phyloP scores from a whole-genome alignment of 2,329 filamentous ascomycete genomes.

The Achaetomium macrosporum region DNA sequence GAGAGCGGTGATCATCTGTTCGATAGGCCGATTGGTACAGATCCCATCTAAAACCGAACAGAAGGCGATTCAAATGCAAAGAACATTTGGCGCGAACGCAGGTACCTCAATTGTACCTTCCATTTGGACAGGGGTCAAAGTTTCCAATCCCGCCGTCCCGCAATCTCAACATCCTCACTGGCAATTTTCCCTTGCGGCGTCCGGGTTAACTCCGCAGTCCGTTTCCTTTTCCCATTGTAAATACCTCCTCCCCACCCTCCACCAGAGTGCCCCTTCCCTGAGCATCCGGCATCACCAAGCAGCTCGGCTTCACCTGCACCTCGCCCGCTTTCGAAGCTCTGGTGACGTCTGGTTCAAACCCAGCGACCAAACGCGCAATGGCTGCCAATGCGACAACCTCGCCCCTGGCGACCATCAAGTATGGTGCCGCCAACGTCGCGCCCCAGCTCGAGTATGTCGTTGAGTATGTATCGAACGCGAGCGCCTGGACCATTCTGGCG shows the following conservation, averaged over 20 bases:
- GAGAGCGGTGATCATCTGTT: too few species aligned
- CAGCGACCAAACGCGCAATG: constrained; percentile 32
- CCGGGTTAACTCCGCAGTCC: constrained; percentile 7
- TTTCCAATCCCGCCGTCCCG: constrained; percentile 2
- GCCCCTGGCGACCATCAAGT: constrained; percentile 57
- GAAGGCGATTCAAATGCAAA: neutral
- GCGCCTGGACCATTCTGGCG: constrained; percentile 57
- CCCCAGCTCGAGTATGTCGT: constrained; percentile 52
- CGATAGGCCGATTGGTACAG: neutral
- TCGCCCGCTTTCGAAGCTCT: neutral
- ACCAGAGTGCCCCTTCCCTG: neutral
- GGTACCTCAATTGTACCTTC: neutral
- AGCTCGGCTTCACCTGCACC: neutral
- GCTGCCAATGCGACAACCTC: constrained; percentile 61
- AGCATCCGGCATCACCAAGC: neutral
- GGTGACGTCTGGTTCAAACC: neutral
- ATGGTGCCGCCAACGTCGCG: constrained; percentile 44
- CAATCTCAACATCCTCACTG: constrained; percentile 6
- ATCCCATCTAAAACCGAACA: neutral
- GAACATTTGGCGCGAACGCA: constrained; percentile 6
- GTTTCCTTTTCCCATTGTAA: constrained; percentile 1
- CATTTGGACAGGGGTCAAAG: constrained; percentile 5
- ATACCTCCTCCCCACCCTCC: constrained; percentile 1
- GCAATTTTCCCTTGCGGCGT: neutral
- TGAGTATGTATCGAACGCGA: constrained; percentile 52